phyloP scores from a whole-genome alignment of 495 filamentous ascomycete genomes.

The Penicillium ochrochloron region DNA sequence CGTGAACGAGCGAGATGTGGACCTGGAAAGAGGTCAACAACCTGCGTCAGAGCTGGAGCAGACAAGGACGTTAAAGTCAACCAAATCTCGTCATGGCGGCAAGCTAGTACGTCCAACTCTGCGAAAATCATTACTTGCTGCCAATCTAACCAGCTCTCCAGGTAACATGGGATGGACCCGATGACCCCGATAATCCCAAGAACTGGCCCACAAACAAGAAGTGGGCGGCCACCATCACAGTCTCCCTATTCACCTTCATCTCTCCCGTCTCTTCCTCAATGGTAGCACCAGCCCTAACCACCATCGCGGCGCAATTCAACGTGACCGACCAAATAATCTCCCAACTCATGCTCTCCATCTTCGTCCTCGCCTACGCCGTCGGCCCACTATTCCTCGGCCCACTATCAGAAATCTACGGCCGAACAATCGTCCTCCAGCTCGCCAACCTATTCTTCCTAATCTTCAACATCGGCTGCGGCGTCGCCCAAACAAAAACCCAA shows the following conservation, averaged over 20 bases:
- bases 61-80: conserved; percentile 27
- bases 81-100: conserved; percentile 24
- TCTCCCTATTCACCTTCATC: conserved; percentile 71
- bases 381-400: conserved; percentile 73
- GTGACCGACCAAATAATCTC: conserved; percentile 60
- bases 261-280: conserved; percentile 74
- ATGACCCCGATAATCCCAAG: conserved; percentile 62
- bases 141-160: conserved; percentile 16
- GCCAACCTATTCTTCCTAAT: conserved; percentile 69
- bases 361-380: conserved; percentile 75
- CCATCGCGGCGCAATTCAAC: conserved; percentile 62
- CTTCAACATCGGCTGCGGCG: conserved; percentile 61
- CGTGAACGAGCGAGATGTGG: conserved; percentile 38
- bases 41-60: conserved; percentile 29
- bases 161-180: conserved; percentile 60
- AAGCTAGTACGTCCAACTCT: conserved; percentile 31
- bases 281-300: conserved; percentile 67
- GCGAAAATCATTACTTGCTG: background rate
- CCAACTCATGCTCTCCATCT: conserved; percentile 69
- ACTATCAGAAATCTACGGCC: conserved; percentile 75
- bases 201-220: conserved; percentile 62
- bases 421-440: conserved; percentile 61
- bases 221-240: conserved; percentile 64
- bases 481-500: conserved; percentile 52
- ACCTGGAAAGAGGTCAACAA: conserved; percentile 33